Base-by-base conservation (phyloP, 148 eudicot genomes). In the Arctostaphylos glauca region DNA sequence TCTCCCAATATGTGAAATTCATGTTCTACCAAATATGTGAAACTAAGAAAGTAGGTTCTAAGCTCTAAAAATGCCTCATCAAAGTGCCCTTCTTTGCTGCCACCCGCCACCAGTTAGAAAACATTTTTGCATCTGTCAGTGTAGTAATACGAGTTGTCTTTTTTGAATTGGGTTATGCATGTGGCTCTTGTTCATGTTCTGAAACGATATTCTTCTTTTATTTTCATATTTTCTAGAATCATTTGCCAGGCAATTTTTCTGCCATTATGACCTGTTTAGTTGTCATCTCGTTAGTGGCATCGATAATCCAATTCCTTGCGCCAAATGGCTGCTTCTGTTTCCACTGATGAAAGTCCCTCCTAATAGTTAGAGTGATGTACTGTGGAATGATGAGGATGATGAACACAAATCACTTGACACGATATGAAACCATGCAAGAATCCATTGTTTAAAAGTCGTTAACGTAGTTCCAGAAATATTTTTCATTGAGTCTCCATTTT, bases 301-400 rank as follows among this genome's bases (percentile, higher is more conserved):
- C 70, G 31, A 5, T 53, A 16, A 58, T 59, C 70, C 53, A 46
- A 78, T 18, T 79, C 52, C 5, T 79, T 78, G n/a, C 44, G 49
- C 81, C 52, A 58, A n/a, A 49, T 77, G 67, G 25, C 50, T 59
- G 8, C 52, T 58, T 56, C 31, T 78, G 55, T 74, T 74, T 74
- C 49, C 58, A 74, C 23, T 48, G 21, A 70, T 15, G 5, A 2
- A 41, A 31, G 1, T 31, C 38, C 38, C 38, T 31, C 38, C 38
- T 31, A 31, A 31, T 31, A 31, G 38, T 31, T 31, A 31, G 38
- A 31, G 38, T 31, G 38, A 31, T 31, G 38, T 31, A 31, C 38
- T 31, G 38, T 0, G 38, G 38, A 31, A 31, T 31, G 38, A 31
- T 31, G 38, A 31, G 38, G 38, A 31, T 31, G 21, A 70, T 15